Conservation (phyloP, 2,329 filamentous ascomycete species). For the Fusarium sp. region DNA sequence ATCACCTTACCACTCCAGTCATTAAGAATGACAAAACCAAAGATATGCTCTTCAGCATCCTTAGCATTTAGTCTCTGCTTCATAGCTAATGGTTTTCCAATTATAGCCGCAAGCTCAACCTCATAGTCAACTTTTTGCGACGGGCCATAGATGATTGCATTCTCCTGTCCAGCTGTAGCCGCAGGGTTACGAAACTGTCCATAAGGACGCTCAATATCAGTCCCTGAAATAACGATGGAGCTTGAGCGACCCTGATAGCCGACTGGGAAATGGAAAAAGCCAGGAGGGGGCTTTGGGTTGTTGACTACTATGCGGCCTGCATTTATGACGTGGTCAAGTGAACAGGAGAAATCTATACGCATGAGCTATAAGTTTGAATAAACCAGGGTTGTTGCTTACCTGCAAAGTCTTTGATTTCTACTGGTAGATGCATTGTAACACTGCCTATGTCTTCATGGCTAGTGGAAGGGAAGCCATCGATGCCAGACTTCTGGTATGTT, state of each 20-base stretch:
- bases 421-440: conserved; percentile 64
- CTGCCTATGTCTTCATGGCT: conserved; percentile 31
- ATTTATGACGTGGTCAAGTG: conserved; percentile 66
- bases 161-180: not conserved
- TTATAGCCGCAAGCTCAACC: conserved; percentile 60
- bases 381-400: not conserved
- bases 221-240: conserved; percentile 64
- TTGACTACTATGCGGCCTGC: conserved; percentile 59
- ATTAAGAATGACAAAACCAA: conserved; percentile 73
- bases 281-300: conserved; percentile 56
- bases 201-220: conserved; percentile 61
- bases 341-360: conserved; percentile 66
- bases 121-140: conserved; percentile 58
- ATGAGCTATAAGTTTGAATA: not conserved
- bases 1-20: conserved; percentile 67
- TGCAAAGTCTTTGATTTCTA: conserved; percentile 67
- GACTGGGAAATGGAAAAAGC: conserved; percentile 63
- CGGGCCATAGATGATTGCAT: conserved; percentile 46
- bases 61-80: conserved; percentile 56
- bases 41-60: conserved; percentile 70
- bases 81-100: conserved; percentile 58
- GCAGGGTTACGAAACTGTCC: conserved; percentile 56
- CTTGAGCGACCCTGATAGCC: conserved; percentile 69
- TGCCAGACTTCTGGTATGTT: fast-evolving
- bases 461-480: conserved; percentile 17